Evolutionary conservation across 2,329 filamentous ascomycete genomes (phyloP).

Genomic region (Botryotinia calthae): DNA sequence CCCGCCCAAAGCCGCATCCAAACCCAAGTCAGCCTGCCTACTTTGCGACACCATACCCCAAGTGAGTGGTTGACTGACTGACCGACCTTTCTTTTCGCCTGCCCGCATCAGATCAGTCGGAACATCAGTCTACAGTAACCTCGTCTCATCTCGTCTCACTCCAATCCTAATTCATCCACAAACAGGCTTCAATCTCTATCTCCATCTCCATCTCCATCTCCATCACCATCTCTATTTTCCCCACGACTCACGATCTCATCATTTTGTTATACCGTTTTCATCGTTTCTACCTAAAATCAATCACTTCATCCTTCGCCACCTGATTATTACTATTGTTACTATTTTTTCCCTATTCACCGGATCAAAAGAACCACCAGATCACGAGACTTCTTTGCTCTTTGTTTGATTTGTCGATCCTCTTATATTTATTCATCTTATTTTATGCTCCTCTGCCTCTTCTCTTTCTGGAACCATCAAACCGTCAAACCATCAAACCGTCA

Average conservation of each 20-base stretch:
- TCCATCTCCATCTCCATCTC: background rate
- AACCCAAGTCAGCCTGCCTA: background rate
- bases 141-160: background rate
- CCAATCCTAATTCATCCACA: background rate
- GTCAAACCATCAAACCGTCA: too few species aligned
- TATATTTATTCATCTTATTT: background rate
- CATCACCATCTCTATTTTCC: background rate
- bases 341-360: background rate
- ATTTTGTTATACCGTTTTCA: background rate
- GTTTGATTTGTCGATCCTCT: background rate
- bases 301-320: background rate
- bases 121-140: background rate
- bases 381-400: background rate
- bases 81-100: background rate
- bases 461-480: too few species aligned
- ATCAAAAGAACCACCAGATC: background rate
- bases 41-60: background rate
- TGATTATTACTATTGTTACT: background rate
- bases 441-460: background rate
- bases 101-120: background rate
- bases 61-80: background rate
- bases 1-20: background rate
- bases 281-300: constrained; percentile 16
- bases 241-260: constrained; percentile 1
- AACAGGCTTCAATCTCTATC: background rate